Evolutionary conservation across 2,329 filamentous ascomycete genomes (phyloP).

Genomic region (Fusarium xylarioides): DNA sequence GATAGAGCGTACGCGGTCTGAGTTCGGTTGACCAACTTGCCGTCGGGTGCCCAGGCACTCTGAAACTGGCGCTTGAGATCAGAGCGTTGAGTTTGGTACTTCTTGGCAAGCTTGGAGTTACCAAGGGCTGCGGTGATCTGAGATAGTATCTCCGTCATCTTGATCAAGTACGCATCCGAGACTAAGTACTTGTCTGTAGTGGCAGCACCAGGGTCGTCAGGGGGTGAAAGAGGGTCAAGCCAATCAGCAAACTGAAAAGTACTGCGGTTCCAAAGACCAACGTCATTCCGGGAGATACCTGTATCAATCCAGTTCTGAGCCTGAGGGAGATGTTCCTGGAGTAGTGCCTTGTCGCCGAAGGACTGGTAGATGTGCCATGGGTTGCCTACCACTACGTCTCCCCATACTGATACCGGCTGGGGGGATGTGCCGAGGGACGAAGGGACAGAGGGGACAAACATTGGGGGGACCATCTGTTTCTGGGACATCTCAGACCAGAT

Average conservation of each 20-base stretch:
- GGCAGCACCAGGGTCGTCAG: slow-evolving; percentile 48
- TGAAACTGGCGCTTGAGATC: slow-evolving; percentile 43
- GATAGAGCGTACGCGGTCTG: slow-evolving; percentile 53
- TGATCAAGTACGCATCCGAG: slow-evolving; percentile 57
- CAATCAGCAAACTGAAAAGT: slow-evolving; percentile 54
- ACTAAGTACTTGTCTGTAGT: slow-evolving; percentile 52
- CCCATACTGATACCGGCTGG: slow-evolving; percentile 17
- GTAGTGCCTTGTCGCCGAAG: slow-evolving; percentile 1
- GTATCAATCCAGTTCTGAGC: slow-evolving; percentile 34
- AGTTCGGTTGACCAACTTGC: slow-evolving; percentile 48
- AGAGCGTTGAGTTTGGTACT: slow-evolving; percentile 34
- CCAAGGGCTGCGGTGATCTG: slow-evolving; percentile 48
- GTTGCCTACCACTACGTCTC: slow-evolving; percentile 15
- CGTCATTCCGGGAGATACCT: slow-evolving; percentile 28
- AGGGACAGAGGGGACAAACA: slow-evolving; percentile 2
- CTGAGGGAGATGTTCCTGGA: not conserved
- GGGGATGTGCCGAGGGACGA: not conserved
- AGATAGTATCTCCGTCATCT: slow-evolving; percentile 50
- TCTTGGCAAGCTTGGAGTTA: slow-evolving; percentile 32
- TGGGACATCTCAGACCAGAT: slow-evolving; percentile 30
- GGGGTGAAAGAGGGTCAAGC: slow-evolving; percentile 56
- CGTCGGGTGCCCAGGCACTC: slow-evolving; percentile 44
- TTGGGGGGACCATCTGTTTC: slow-evolving; percentile 2
- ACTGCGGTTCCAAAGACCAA: slow-evolving; percentile 38
- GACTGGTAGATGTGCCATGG: slow-evolving; percentile 23